phyloP scores from a whole-genome alignment of 1,139 yeast genomes.

The Meyerozyma carpophila region DNA sequence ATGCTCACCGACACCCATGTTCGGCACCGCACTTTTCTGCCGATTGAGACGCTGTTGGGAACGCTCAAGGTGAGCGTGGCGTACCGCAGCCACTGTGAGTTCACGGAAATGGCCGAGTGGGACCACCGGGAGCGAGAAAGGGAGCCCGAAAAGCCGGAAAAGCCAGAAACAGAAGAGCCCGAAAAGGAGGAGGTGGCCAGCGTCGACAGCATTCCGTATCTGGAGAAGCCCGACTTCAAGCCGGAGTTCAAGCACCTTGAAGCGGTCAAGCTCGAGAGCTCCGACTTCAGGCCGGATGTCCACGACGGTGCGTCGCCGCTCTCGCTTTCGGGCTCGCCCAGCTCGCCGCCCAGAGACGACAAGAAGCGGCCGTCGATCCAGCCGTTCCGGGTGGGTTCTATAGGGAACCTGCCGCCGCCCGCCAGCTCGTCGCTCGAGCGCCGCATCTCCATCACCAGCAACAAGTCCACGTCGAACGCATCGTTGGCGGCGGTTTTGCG shows the following conservation, averaged over 20 bases:
- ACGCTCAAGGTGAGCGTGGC: slow-evolving; percentile 69
- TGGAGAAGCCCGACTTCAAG: not conserved
- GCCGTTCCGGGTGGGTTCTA: slow-evolving; percentile 60
- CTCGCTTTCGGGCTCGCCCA: not conserved
- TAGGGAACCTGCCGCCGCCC: slow-evolving; percentile 45
- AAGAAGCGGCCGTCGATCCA: slow-evolving; percentile 36
- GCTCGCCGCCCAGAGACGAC: slow-evolving; percentile 3
- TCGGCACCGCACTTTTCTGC: slow-evolving; percentile 56
- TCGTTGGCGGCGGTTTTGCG: slow-evolving; percentile 50
- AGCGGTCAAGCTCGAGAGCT: slow-evolving; percentile 1
- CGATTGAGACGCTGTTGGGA: slow-evolving; percentile 74
- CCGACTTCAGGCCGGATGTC: not conserved
- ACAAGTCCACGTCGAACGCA: slow-evolving; percentile 49
- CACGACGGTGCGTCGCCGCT: not conserved
- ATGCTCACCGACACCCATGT: slow-evolving; percentile 47
- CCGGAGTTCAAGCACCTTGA: not conserved
- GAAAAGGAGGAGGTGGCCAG: not conserved
- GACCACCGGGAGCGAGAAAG: not conserved
- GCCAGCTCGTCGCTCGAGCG: slow-evolving; percentile 33
- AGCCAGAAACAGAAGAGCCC: not conserved
- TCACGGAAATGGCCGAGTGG: slow-evolving; percentile 22
- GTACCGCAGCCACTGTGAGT: slow-evolving; percentile 67
- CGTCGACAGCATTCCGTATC: not conserved
- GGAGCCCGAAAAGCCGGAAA: not conserved
- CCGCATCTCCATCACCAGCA: slow-evolving; percentile 39